Percentiles rank a stretch among this genome's conserved stretches.
phyloP scores from a whole-genome alignment of 352 stramenopile genomes.

The Pythium phragmiticola region DNA sequence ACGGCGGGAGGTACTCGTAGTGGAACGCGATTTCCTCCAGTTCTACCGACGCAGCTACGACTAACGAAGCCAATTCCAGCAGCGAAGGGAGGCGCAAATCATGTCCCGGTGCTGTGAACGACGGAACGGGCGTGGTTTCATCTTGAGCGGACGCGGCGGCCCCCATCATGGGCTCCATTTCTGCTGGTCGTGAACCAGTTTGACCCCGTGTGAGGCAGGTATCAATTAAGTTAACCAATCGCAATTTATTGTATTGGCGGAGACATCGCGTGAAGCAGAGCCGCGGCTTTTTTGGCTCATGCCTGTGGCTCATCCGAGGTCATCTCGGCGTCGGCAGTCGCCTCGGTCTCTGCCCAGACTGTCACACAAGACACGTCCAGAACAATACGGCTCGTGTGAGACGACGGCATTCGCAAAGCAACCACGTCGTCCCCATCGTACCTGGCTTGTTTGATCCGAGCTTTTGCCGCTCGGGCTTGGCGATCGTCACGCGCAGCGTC shows the following conservation, averaged over 20 bases:
- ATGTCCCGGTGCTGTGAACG: neutral
- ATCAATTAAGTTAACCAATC: conserved; percentile 30
- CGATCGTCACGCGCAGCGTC: conserved; percentile 90
- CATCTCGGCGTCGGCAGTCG: conserved; percentile 17
- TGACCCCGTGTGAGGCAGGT: neutral
- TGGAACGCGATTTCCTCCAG: conserved; percentile 19
- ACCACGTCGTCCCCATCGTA: conserved; percentile 12
- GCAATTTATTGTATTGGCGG: conserved; percentile 1
- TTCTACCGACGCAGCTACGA: conserved; percentile 1
- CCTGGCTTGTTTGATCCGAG: conserved; percentile 77
- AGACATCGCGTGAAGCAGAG: no score
- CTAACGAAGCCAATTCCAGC: conserved; percentile 9
- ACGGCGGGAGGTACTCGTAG: conserved; percentile 19
- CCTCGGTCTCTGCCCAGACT: conserved; percentile 70
- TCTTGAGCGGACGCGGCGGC: neutral
- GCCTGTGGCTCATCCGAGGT: conserved; percentile 14
- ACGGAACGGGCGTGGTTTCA: neutral
- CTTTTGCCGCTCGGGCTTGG: conserved; percentile 81
- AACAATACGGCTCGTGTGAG: neutral
- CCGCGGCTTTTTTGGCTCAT: neutral
- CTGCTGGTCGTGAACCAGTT: neutral
- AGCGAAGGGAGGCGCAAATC: conserved; percentile 5
- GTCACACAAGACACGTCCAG: neutral
- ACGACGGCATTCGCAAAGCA: neutral
- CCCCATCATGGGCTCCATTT: neutral